Evolutionary conservation across 2,329 filamentous ascomycete genomes (phyloP).

Genomic region (Tolypocladium pustulatum): DNA sequence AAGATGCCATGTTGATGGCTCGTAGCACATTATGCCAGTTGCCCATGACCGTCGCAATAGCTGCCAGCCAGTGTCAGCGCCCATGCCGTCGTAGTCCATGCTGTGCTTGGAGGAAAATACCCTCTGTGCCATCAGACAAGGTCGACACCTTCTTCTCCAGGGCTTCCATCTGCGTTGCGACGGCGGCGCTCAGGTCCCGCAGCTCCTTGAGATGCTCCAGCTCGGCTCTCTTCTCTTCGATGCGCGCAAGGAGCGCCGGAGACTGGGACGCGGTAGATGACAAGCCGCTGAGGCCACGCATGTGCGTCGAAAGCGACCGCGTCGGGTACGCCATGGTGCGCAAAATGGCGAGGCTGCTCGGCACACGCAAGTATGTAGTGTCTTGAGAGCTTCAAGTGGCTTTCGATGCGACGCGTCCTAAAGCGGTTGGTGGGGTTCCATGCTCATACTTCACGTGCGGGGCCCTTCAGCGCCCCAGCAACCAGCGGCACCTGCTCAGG

Average conservation of each 20-base stretch:
- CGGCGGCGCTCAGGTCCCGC: constrained; percentile 65
- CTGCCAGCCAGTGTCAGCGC: constrained; percentile 31
- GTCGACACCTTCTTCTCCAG: constrained; percentile 70
- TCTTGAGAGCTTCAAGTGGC: background rate
- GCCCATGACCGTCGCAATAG: constrained; percentile 71
- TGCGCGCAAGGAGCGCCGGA: constrained; percentile 60
- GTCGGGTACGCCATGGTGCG: constrained; percentile 44
- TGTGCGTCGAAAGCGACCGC: constrained; percentile 51
- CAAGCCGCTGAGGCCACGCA: constrained; percentile 50
- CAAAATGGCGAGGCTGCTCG: background rate
- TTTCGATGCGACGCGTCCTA: background rate
- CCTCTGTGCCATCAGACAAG: constrained; percentile 72
- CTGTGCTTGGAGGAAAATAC: constrained; percentile 26
- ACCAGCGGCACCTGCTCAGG: constrained; percentile 10
- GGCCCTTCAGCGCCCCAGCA: constrained; percentile 14
- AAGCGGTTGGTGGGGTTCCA: constrained; percentile 14
- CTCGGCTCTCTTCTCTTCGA: constrained; percentile 78
- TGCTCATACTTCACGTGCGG: constrained; percentile 13
- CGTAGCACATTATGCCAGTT: constrained; percentile 84
- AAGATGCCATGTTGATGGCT: constrained; percentile 77
- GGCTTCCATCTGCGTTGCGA: constrained; percentile 74
- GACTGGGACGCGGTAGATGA: constrained; percentile 49
- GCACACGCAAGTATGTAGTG: background rate
- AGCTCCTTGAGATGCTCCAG: constrained; percentile 70
- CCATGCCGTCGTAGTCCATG: background rate